Evolutionary conservation across 495 filamentous ascomycete species (phyloP), one percentile per base, ranked within the genome.

Genomic region (Rhizodiscina lignyota): DNA sequence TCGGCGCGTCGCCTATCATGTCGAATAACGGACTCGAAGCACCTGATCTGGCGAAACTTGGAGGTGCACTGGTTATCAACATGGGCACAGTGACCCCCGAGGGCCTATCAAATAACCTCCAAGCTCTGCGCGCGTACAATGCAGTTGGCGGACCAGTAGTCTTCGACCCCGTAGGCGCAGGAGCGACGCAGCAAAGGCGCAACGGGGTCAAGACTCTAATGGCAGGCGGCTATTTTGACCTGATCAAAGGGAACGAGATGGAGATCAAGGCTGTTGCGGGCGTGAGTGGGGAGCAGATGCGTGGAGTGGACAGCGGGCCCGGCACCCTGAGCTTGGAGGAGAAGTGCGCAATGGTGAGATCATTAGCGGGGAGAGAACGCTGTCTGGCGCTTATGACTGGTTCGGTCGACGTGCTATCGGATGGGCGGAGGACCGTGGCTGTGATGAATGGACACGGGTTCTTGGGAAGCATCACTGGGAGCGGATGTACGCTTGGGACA

Each of bases 211-310:
- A 70, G 24, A 64, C 64, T 8, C 67, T 97, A n/a, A 59, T 94
- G 53, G 62, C 67, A 1, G 67, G 58, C 4, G 83, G 83, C 21
- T 79, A 81, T 49, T 79, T 89, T 42, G 73, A 80, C 53, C 63
- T 94, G 16, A 83, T 97, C 55, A 97, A 94, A 55, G 89, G 89
- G 18, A 97, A 97, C 51, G 86, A 91, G 53, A 73, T 75, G 33
- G 89, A 97, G 55, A 87, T 97, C 38, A 58, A 63, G 20, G 73
- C 77, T n/a, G 68, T 85, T 1, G 67, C 66, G 35, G 66, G 64
- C 21, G 62, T 60, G 36, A 56, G 45, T 31, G 50, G 46, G 1
- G 58, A 60, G n/a, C 70, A 75, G 39, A 85, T 93, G 53, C 72
- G 78, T 10, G 89, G 89, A 19, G 89, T 94, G n/a, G 89, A 94